A percentile compares a stretch with the other conserved stretches of the same genome.
Evolutionary conservation across 164 flowering plant genomes (phyloP).

Genomic region (Amborella trichopoda): DNA sequence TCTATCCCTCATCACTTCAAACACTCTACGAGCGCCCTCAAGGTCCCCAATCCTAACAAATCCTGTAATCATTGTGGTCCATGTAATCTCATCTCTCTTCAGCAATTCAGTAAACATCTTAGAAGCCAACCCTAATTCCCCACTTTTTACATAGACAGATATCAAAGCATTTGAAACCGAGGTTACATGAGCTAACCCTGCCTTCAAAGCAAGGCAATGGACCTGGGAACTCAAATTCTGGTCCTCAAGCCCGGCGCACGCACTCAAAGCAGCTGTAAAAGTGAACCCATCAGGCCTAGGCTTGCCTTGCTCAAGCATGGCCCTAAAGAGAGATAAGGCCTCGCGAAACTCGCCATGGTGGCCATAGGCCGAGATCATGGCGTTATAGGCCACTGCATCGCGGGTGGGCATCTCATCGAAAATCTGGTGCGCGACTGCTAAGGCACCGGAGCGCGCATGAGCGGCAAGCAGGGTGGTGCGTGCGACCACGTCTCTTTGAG

Average conservation of each 20-base stretch:
- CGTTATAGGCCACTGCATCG: slow-evolving; percentile 54
- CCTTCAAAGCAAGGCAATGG: slow-evolving; percentile 43
- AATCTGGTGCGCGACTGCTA: slow-evolving; percentile 26
- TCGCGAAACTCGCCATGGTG: slow-evolving; percentile 41
- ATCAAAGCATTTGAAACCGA: slow-evolving; percentile 58
- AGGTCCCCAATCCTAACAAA: slow-evolving; percentile 3
- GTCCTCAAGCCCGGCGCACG: slow-evolving; percentile 26
- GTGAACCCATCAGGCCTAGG: slow-evolving; percentile 45
- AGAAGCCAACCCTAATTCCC: background rate
- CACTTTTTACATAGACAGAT: slow-evolving; percentile 53
- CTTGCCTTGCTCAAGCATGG: slow-evolving; percentile 25
- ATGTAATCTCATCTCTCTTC: slow-evolving; percentile 4
- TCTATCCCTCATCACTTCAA: slow-evolving; percentile 7
- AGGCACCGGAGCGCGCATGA: slow-evolving; percentile 25
- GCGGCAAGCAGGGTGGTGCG: slow-evolving; percentile 59
- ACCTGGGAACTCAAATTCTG: slow-evolving; percentile 37
- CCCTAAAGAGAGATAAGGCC: slow-evolving; percentile 35
- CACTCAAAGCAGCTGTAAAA: slow-evolving; percentile 38
- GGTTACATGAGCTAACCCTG: slow-evolving; percentile 28
- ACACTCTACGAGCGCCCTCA: background rate
- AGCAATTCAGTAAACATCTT: slow-evolving; percentile 6
- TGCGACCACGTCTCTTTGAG: slow-evolving; percentile 48
- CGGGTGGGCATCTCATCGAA: slow-evolving; percentile 39
- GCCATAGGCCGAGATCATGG: slow-evolving; percentile 54
- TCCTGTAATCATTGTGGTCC: slow-evolving; percentile 8